Evolutionary conservation across 2,329 filamentous ascomycete species (phyloP).

Genomic region (Phyllosticta citrichinensis): DNA sequence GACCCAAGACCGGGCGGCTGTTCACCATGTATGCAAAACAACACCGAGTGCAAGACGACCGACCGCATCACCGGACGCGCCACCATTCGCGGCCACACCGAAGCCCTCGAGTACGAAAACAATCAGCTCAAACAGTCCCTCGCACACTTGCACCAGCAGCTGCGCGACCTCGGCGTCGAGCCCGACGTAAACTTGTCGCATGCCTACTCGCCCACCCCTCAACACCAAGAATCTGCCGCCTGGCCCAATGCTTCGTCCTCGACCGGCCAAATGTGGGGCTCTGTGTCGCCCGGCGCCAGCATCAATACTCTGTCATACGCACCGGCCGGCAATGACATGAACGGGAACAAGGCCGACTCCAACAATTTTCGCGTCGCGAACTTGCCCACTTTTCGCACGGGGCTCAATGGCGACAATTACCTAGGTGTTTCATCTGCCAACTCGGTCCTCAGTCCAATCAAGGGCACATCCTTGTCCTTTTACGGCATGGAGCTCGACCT

Average conservation of each 20-base stretch:
- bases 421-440: constrained; percentile 55
- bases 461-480: constrained; percentile 66
- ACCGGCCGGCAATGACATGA: constrained; percentile 10
- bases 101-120: constrained; percentile 65
- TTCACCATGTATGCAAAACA: constrained; percentile 68
- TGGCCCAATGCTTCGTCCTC: constrained; percentile 7
- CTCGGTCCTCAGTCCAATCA: constrained; percentile 60
- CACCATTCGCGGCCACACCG: constrained; percentile 66
- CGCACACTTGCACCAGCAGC: constrained; percentile 55
- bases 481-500: constrained; percentile 74
- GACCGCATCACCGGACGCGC: constrained; percentile 78
- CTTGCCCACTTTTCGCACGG: constrained; percentile 38
- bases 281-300: constrained; percentile 18
- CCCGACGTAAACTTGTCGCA: constrained; percentile 35
- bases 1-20: constrained; percentile 73
- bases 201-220: constrained; percentile 18
- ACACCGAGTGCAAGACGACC: constrained; percentile 71
- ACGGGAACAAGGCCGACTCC: constrained; percentile 12
- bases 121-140: constrained; percentile 57
- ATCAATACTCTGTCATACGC: constrained; percentile 17
- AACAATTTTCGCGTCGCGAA: constrained; percentile 15
- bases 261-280: constrained; percentile 13
- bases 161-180: constrained; percentile 52
- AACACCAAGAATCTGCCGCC: constrained; percentile 15
- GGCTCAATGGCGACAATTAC: constrained; percentile 49